Base-by-base conservation (phyloP, 2,329 filamentous ascomycete genomes). In the Verticillium longisporum region DNA sequence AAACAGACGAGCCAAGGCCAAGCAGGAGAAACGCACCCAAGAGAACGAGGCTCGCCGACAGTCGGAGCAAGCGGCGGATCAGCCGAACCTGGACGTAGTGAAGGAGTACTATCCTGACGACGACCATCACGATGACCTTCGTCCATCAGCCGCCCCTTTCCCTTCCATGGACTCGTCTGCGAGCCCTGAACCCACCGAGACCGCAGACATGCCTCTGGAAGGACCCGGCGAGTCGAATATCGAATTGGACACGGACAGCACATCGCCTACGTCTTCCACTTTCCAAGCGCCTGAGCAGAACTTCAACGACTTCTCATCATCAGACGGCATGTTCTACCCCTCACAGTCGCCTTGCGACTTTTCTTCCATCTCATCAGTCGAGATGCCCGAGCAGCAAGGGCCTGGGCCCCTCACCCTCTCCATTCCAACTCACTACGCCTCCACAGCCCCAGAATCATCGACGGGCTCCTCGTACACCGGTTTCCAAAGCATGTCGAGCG, bases 1-100 rank as follows among this genome's bases (percentile, higher is more conserved):
- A 66, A 88, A 88, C 69, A 78, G 86, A 62, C 80, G 86, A 58
- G 85, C 86, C 59, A 83, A 86, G 72, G 83, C 84, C 65, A 87
- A 87, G 80, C 85, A 87, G 69, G 83, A 87, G 70, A 82, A 79
- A 68, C 86, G 85, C 64, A 75, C 80, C 55, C 76, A 78, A 61
- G 79, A 79, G 60, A 78, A 80, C 63, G 79, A 83, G 65, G 78
- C 78, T 26, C 74, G 60, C 18, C 61, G 61, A 10, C 68, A 68
- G 54, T 59, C 62, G 14, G 62, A 74, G 26, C 75, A 77, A 60
- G 72, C 72, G 14, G 72, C 72, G 55, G 76, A 78, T 62, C 32
- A 38, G 9, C 72, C 73, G 59, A 64, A 66, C 33, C 73, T 74
- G 10, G 77, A 76, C 21, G 55, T 61, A 6, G 66, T 68, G 41